Conservation (phyloP, 805 yeast genomes). For the Starmerella sp. region DNA sequence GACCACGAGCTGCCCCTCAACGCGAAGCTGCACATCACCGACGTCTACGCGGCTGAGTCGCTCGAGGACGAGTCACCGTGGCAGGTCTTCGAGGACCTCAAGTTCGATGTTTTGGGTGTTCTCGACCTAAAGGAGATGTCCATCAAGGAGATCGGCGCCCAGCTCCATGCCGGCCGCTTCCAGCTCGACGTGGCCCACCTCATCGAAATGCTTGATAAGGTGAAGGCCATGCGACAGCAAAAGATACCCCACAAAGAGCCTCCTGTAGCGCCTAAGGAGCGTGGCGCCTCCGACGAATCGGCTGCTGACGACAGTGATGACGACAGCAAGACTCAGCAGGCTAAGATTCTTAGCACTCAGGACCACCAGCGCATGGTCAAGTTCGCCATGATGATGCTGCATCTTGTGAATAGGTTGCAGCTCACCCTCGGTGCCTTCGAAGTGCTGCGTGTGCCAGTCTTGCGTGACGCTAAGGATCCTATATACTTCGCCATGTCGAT, state of each 20-base stretch:
- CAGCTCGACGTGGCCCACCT: conserved; percentile 21
- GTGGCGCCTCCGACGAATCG: too few species aligned
- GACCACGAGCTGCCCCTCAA: conserved; percentile 26
- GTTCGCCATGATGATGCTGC: conserved; percentile 18
- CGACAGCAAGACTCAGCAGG: background rate
- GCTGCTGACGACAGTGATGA: conserved; percentile 3
- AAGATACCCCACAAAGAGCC: background rate
- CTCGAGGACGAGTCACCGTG: conserved; percentile 26
- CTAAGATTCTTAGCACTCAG: conserved; percentile 2
- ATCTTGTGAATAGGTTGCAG: conserved; percentile 31
- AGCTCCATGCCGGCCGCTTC: conserved; percentile 25
- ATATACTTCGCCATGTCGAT: conserved; percentile 24
- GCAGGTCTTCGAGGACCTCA: conserved; percentile 26
- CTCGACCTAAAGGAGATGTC: conserved; percentile 25
- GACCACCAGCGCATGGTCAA: conserved; percentile 10
- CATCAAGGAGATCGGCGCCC: conserved; percentile 27
- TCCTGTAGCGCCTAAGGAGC: background rate
- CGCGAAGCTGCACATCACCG: conserved; percentile 22
- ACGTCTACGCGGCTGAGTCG: conserved; percentile 26
- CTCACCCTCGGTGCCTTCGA: conserved; percentile 28
- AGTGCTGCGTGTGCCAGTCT: conserved; percentile 25
- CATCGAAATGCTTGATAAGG: conserved; percentile 14
- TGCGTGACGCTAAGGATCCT: conserved; percentile 6
- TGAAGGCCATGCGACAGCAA: conserved; percentile 8
- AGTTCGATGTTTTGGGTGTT: conserved; percentile 27